Conservation (phyloP, 495 filamentous ascomycete species). For the Penicillium riverlandense region DNA sequence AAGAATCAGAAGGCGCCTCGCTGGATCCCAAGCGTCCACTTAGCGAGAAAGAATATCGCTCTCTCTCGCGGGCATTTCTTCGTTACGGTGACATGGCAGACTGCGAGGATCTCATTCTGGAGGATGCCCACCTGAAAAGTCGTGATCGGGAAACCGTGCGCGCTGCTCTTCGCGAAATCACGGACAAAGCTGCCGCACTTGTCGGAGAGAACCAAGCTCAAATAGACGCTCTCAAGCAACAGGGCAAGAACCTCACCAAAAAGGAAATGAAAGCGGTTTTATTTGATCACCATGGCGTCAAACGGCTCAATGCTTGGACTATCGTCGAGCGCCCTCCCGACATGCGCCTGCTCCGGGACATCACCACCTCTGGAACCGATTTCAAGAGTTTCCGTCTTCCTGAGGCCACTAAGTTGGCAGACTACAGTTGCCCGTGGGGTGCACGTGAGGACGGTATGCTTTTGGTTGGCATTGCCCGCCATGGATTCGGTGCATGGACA, state of each 20-base stretch:
- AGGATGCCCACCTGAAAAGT: constrained; percentile 72
- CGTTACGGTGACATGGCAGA: constrained; percentile 84
- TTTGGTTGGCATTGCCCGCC: constrained; percentile 80
- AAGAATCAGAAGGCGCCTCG: constrained; percentile 50
- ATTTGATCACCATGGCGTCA: constrained; percentile 86
- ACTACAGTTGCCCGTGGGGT: constrained; percentile 85
- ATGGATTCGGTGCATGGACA: constrained; percentile 91
- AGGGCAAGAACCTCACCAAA: constrained; percentile 73
- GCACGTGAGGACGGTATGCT: constrained; percentile 95
- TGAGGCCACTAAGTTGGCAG: constrained; percentile 81
- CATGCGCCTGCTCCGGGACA: constrained; percentile 73
- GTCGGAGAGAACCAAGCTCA: constrained; percentile 60
- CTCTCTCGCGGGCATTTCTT: constrained; percentile 79
- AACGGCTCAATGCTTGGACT: constrained; percentile 90
- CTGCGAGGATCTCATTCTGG: constrained; percentile 74
- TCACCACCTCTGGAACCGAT: constrained; percentile 55
- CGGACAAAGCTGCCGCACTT: constrained; percentile 58
- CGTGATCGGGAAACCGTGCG: constrained; percentile 73
- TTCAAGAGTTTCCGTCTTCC: constrained; percentile 75
- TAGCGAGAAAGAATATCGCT: constrained; percentile 82
- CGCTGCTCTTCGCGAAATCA: constrained; percentile 63
- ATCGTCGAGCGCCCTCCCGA: constrained; percentile 83
- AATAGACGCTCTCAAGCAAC: constrained; percentile 54
- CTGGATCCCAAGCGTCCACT: constrained; percentile 80
- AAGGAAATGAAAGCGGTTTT: constrained; percentile 95